Evolutionary conservation across 352 stramenopile genomes (phyloP).

Genomic region (Pythium angustatum): DNA sequence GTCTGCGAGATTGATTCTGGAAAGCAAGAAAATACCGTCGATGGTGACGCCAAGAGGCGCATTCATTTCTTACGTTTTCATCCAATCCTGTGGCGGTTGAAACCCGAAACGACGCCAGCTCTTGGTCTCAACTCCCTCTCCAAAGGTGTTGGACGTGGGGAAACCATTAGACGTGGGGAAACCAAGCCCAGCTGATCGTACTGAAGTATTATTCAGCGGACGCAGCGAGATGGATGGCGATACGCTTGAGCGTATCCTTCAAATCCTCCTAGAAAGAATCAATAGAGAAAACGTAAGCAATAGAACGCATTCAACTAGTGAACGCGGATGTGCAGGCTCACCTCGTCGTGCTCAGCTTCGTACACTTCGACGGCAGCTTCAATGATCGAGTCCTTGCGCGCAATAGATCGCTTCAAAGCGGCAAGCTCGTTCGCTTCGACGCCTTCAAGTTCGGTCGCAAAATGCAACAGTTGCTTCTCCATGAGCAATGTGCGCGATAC

Average conservation of each 20-base stretch:
- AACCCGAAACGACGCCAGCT: background rate
- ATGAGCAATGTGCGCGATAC: conserved; percentile 17
- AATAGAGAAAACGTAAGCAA: background rate
- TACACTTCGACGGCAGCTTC: conserved; percentile 44
- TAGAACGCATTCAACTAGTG: background rate
- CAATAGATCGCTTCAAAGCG: conserved; percentile 45
- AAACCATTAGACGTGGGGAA: too few species aligned
- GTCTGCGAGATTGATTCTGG: background rate
- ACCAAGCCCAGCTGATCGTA: too few species aligned
- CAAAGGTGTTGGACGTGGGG: too few species aligned
- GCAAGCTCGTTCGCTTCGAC: conserved; percentile 28
- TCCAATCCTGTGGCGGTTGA: background rate
- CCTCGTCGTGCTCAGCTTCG: conserved; percentile 46
- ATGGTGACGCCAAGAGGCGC: background rate
- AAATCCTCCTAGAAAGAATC: conserved; percentile 38
- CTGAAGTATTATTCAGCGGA: conserved; percentile 6
- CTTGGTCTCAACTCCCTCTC: too few species aligned
- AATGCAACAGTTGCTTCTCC: conserved; percentile 31
- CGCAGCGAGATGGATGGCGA: conserved; percentile 38
- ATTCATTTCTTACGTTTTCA: conserved; percentile 4
- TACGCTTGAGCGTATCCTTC: conserved; percentile 51
- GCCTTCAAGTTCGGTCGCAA: conserved; percentile 7
- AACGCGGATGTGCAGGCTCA: conserved; percentile 5
- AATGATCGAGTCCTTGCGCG: conserved; percentile 40
- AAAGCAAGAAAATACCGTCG: background rate